Conservation (phyloP, 1,284 basidiomycete genomes). For the Fomitopsis betulina region DNA sequence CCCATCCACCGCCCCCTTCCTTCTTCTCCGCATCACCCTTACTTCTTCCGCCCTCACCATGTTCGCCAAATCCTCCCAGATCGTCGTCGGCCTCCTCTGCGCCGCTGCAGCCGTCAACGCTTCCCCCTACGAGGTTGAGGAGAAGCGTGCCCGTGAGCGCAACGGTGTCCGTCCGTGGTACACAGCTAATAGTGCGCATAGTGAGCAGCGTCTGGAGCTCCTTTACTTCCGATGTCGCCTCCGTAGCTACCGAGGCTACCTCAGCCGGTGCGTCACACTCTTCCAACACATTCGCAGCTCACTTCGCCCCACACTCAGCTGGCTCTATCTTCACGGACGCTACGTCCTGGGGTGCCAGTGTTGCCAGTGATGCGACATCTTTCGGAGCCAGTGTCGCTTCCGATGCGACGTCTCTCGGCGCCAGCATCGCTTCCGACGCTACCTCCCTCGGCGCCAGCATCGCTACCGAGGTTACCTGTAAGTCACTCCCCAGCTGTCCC, state of each 20-base stretch:
- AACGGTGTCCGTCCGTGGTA: not conserved
- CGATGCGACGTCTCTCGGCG: conserved; percentile 20
- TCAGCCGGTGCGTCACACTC: not conserved
- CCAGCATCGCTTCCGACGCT: not conserved
- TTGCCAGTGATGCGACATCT: conserved; percentile 9
- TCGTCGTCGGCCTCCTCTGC: not conserved
- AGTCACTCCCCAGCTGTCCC: conserved; percentile 16
- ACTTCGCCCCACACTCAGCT: conserved; percentile 12
- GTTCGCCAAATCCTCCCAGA: conserved; percentile 2
- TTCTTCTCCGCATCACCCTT: not conserved
- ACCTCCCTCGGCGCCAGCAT: conserved; percentile 22
- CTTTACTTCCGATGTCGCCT: conserved; percentile 26
- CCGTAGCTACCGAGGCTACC: conserved; percentile 15
- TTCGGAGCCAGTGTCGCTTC: conserved; percentile 12
- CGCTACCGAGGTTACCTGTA: conserved; percentile 47
- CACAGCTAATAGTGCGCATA: conserved; percentile 2
- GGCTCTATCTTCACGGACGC: conserved; percentile 33
- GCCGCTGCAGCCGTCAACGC: not conserved
- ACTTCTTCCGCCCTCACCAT: not conserved
- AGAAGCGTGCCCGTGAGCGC: not conserved
- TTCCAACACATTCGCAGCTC: not conserved
- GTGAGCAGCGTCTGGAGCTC: conserved; percentile 23
- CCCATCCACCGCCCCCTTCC: too few relatives aligned
- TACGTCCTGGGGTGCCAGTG: conserved; percentile 13
- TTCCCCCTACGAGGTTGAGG: not conserved